phyloP scores from a whole-genome alignment of 495 filamentous ascomycete genomes.

The Neurospora pannonica region DNA sequence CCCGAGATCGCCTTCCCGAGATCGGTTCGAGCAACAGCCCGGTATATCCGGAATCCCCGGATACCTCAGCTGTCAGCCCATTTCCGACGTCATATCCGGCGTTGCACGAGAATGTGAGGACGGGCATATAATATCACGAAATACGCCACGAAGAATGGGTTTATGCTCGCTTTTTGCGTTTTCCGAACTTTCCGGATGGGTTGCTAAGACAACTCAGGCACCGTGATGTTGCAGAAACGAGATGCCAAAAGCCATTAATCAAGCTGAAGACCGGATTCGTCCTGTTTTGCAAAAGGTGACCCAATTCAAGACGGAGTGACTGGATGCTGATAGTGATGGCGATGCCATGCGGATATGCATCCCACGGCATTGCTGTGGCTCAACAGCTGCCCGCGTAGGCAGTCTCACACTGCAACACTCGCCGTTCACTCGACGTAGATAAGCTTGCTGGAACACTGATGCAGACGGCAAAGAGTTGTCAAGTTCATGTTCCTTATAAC shows the following conservation, averaged over 20 bases:
- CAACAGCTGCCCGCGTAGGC: not conserved
- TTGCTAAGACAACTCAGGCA: not conserved
- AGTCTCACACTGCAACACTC: not conserved
- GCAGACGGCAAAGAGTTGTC: not conserved
- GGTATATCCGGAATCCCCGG: not conserved
- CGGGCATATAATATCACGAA: not conserved
- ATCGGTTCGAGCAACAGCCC: not conserved
- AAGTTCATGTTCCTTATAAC: not conserved
- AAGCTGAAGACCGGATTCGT: not conserved
- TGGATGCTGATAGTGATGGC: not conserved
- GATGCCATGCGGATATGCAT: not conserved
- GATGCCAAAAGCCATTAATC: not conserved
- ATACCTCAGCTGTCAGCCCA: not conserved
- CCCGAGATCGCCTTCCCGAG: not conserved
- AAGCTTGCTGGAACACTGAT: not conserved
- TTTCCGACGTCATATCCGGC: not conserved
- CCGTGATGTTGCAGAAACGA: not conserved
- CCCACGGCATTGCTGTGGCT: not conserved
- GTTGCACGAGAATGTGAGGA: not conserved
- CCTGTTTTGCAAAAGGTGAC: not conserved
- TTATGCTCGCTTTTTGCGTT: not conserved
- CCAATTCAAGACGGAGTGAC: not conserved
- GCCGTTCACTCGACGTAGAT: not conserved
- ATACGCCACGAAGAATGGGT: not conserved
- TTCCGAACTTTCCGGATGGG: not conserved